Conservation (phyloP, 2,329 filamentous ascomycete genomes). For the Plectosphaerella cucumerina region DNA sequence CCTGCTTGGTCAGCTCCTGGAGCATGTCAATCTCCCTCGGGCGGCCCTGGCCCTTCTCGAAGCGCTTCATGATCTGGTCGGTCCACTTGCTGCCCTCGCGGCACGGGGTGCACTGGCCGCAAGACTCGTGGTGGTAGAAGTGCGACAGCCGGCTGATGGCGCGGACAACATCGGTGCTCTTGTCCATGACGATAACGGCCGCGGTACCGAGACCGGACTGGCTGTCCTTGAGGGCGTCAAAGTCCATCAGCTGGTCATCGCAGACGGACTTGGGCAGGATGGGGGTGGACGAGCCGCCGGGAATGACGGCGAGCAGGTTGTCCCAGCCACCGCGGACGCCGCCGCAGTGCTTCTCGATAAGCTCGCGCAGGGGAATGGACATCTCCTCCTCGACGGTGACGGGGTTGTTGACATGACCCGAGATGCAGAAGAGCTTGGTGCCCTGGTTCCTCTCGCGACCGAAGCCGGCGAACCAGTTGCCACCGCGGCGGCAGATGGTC, state of each 20-base stretch:
- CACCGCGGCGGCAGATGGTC: constrained; percentile 90
- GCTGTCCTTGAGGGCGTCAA: constrained; percentile 95
- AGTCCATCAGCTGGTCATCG: constrained; percentile 98
- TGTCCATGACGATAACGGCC: constrained; percentile 98
- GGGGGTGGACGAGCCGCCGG: constrained; percentile 93
- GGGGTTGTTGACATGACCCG: constrained; percentile 97
- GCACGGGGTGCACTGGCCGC: constrained; percentile 99
- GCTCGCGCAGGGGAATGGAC: constrained; percentile 91
- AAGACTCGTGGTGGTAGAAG: constrained; percentile 98
- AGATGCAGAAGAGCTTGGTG: constrained; percentile 98
- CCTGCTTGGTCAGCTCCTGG: constrained; percentile 98
- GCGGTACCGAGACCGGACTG: constrained; percentile 97
- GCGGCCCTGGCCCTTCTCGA: constrained; percentile 85
- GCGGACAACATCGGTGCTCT: constrained; percentile 92
- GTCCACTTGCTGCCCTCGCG: constrained; percentile 99
- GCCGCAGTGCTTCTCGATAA: constrained; percentile 98
- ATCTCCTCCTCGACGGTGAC: constrained; percentile 99
- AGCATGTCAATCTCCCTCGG: constrained; percentile 98
- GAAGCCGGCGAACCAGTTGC: constrained; percentile 88
- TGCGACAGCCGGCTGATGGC: constrained; percentile 89
- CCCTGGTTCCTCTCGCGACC: constrained; percentile 94
- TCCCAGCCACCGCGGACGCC: constrained; percentile 97
- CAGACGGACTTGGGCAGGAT: constrained; percentile 88
- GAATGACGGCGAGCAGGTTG: constrained; percentile 91
- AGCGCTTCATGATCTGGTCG: constrained; percentile 96